phyloP scores from a whole-genome alignment of 371 early-diverging fungal species.

The Rhizomucor pusillus region DNA sequence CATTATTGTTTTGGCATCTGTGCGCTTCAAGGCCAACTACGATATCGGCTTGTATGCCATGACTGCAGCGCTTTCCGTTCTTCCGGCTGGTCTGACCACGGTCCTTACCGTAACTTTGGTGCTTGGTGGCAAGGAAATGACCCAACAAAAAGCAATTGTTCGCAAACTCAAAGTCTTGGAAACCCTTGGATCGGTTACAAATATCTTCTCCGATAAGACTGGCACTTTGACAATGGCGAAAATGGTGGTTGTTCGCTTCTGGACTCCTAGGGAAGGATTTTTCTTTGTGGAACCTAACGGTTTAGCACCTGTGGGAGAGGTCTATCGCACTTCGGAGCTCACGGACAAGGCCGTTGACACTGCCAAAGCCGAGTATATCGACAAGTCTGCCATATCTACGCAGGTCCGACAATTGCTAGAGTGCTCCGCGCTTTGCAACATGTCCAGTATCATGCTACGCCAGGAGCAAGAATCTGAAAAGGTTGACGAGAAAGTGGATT shows the following conservation, averaged over 20 bases:
- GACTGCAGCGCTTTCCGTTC: conserved; percentile 83
- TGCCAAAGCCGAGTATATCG: conserved; percentile 6
- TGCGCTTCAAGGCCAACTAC: conserved; percentile 23
- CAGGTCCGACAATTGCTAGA: conserved; percentile 23
- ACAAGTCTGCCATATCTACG: conserved; percentile 9
- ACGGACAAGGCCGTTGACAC: conserved; percentile 2
- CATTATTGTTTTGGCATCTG: conserved; percentile 41
- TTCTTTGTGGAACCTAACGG: conserved; percentile 60
- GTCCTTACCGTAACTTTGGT: conserved; percentile 90
- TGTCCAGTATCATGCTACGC: conserved; percentile 47
- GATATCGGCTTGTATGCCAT: conserved; percentile 25
- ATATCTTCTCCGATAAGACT: conserved; percentile 94
- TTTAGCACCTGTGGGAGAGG: conserved; percentile 60
- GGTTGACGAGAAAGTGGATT: conserved; percentile 4
- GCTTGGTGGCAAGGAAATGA: conserved; percentile 84
- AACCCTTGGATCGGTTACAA: conserved; percentile 84
- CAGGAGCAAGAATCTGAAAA: conserved; percentile 39
- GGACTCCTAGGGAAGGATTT: conserved; percentile 61
- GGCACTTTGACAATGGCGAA: conserved; percentile 33
- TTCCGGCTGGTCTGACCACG: conserved; percentile 96
- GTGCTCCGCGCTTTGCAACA: conserved; percentile 55
- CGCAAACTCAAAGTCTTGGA: conserved; percentile 57
- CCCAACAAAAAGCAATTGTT: conserved; percentile 60
- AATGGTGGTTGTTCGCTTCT: conserved; percentile 52
- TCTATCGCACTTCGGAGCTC: conserved; percentile 25